Evolutionary conservation across 129 eudicot genomes (phyloP).

Genomic region (Daucus carota): DNA sequence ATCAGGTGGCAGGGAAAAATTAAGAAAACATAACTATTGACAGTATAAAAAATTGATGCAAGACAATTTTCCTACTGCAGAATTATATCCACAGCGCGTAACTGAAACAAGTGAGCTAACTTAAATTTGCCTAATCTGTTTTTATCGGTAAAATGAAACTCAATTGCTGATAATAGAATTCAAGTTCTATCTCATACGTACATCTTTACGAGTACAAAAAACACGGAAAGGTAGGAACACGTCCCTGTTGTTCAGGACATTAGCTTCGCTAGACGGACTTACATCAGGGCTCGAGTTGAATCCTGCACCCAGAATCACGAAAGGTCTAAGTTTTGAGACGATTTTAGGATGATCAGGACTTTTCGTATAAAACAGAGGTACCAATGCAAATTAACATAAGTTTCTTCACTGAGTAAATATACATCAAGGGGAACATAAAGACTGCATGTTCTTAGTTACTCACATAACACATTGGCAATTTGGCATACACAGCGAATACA

Average conservation of each 20-base stretch:
- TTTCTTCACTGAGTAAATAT: background rate
- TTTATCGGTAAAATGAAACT: background rate
- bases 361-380: background rate
- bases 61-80: background rate
- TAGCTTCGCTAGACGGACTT: conserved; percentile 14
- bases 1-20: background rate
- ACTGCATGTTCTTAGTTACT: background rate
- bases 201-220: conserved; percentile 77
- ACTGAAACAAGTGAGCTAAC: background rate
- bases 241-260: conserved; percentile 34
- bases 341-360: background rate
- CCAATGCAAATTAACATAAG: background rate
- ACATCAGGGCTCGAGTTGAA: conserved; percentile 16
- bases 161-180: background rate
- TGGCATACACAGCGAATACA: background rate
- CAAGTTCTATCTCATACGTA: conserved; percentile 25
- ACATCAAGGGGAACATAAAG: background rate
- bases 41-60: background rate
- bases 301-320: conserved; percentile 23
- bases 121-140: background rate
- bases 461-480: too few relatives aligned
- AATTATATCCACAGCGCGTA: too few relatives aligned
- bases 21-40: background rate
- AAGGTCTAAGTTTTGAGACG: background rate
- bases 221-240: conserved; percentile 73